These are phyloP conservation scores for Gossypium arboreum DNA, from an alignment of 345 rosid genomes.

Conservation along the genomic window DNA sequence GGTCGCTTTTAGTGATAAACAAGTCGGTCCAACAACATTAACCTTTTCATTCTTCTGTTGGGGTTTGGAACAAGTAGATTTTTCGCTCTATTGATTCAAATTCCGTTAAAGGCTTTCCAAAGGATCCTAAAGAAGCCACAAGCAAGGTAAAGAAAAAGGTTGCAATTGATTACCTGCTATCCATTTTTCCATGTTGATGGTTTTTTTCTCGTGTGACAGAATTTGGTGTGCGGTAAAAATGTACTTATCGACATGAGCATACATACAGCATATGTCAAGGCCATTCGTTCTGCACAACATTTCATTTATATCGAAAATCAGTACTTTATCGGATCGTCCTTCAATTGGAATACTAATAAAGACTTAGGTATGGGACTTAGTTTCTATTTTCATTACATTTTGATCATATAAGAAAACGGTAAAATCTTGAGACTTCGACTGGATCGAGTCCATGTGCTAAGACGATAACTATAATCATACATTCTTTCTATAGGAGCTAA, in stretches of 20 bases:
- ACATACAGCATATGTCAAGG: conserved; percentile 90
- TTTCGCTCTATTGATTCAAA: conserved; percentile 93
- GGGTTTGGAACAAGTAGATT: conserved; percentile 43
- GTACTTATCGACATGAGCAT: conserved; percentile 98
- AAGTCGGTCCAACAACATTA: not conserved
- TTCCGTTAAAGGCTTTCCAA: conserved; percentile 86
- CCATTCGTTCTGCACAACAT: conserved; percentile 96
- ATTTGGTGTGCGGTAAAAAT: conserved; percentile 85
- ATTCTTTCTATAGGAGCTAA: conserved; percentile 65
- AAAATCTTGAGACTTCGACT: not conserved
- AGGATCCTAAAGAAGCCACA: conserved; percentile 79
- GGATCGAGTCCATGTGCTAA: not conserved
- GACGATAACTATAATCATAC: not conserved
- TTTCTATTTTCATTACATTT: not conserved
- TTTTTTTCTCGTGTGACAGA: conserved; percentile 44
- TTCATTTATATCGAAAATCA: conserved; percentile 94
- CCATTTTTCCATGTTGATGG: not conserved
- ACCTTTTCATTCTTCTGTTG: not conserved
- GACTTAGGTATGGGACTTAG: conserved; percentile 54
- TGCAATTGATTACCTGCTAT: not conserved
- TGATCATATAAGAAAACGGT: not conserved
- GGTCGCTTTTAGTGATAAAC: conserved; percentile 10
- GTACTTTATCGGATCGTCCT: conserved; percentile 95
- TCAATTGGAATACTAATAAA: conserved; percentile 70
- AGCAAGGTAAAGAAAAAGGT: conserved; percentile 45